Evolutionary conservation across 2,329 filamentous ascomycete genomes (phyloP).

Genomic region (Cercospora zeina): DNA sequence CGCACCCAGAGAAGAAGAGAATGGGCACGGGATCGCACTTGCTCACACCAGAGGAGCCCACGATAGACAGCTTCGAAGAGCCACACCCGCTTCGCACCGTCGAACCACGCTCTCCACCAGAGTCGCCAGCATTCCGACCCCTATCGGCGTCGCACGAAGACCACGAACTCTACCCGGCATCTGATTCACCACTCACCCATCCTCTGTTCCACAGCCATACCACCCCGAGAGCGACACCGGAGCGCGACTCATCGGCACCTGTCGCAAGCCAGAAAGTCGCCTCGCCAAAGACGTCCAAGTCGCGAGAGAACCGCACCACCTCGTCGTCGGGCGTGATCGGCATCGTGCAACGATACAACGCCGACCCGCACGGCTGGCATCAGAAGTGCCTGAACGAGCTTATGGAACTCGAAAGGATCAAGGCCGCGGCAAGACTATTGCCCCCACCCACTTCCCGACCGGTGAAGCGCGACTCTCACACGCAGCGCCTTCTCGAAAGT

Average conservation of each 20-base stretch:
- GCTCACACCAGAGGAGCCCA: conserved; percentile 30
- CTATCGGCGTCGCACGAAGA: conserved; percentile 25
- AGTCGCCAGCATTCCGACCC: conserved; percentile 28
- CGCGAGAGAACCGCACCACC: neutral
- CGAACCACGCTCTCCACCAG: conserved; percentile 28
- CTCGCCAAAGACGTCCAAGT: neutral
- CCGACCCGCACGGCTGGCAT: conserved; percentile 23
- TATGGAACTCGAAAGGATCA: conserved; percentile 18
- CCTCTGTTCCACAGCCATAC: conserved; percentile 21
- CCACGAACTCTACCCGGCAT: conserved; percentile 28
- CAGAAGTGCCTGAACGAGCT: conserved; percentile 23
- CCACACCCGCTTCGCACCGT: conserved; percentile 12
- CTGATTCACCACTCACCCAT: conserved; percentile 10
- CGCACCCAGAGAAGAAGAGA: conserved; percentile 22
- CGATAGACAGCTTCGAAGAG: conserved; percentile 27
- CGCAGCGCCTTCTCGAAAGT: conserved; percentile 23
- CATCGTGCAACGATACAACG: conserved; percentile 13
- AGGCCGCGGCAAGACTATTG: conserved; percentile 17
- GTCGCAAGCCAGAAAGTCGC: conserved; percentile 6
- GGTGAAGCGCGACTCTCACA: conserved; percentile 22
- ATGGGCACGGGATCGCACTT: conserved; percentile 23
- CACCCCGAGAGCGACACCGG: conserved; percentile 14
- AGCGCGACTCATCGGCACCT: neutral
- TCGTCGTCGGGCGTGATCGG: neutral
- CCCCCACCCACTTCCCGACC: conserved; percentile 19